Evolutionary conservation across 1,139 yeast species (phyloP).

Genomic region (Lodderomyces metapsilosis): DNA sequence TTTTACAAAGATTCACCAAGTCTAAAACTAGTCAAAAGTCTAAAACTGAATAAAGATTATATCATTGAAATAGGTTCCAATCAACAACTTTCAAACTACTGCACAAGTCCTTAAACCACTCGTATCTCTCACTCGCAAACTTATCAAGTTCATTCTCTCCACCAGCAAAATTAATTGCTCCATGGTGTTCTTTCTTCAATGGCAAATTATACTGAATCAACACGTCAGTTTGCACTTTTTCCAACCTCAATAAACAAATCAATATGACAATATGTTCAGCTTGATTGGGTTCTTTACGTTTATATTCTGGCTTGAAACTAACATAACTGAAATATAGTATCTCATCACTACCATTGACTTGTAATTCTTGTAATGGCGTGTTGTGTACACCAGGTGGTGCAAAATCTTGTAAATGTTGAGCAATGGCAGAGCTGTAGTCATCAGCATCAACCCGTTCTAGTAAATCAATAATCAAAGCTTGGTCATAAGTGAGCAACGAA

Average conservation of each 20-base stretch:
- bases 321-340: conserved; percentile 10
- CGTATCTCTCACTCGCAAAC: conserved; percentile 14
- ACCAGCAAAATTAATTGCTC: not conserved
- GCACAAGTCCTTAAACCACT: conserved; percentile 18
- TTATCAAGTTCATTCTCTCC: conserved; percentile 18
- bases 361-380: conserved; percentile 7
- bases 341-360: conserved; percentile 5
- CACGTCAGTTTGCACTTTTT: conserved; percentile 57
- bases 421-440: conserved; percentile 34
- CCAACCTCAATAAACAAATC: conserved; percentile 53
- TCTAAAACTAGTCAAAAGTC: conserved; percentile 1
- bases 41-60: not conserved
- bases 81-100: conserved; percentile 22
- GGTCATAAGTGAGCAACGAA: conserved; percentile 33
- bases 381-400: conserved; percentile 14
- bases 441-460: conserved; percentile 53
- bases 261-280: conserved; percentile 12
- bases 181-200: conserved; percentile 10
- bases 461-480: conserved; percentile 69
- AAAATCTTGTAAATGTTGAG: conserved; percentile 44
- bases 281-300: conserved; percentile 7
- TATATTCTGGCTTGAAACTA: conserved; percentile 9
- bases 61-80: conserved; percentile 28
- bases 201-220: conserved; percentile 62
- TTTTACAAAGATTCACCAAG: conserved; percentile 8